A percentile compares a stretch with the other conserved stretches of the same genome.
These are phyloP conservation scores for Manihot esculenta DNA, from an alignment of 441 rosid genomes.

Conservation along the genomic window DNA sequence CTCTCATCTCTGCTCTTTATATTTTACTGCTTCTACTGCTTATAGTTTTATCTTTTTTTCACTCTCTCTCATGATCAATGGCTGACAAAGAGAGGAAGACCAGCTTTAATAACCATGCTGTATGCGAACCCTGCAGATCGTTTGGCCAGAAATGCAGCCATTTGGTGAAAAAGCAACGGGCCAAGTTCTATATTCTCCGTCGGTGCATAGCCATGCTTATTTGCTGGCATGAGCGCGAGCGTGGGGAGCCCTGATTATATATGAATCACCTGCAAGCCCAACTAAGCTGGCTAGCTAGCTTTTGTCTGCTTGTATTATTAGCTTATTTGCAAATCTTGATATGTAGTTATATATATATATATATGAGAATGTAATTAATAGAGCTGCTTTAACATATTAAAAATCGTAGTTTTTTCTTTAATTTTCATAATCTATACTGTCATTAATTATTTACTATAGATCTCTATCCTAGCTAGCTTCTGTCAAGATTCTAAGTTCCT, in stretches of 20 bases:
- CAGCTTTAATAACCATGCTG: slow-evolving; percentile 19
- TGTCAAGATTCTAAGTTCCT: background rate
- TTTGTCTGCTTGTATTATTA: background rate
- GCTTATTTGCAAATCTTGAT: background rate
- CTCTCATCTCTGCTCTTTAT: background rate
- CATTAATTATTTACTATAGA: background rate
- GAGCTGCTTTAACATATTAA: slow-evolving; percentile 9
- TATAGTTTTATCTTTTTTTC: background rate
- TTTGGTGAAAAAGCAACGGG: slow-evolving; percentile 76
- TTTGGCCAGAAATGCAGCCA: slow-evolving; percentile 86
- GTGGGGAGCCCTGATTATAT: slow-evolving; percentile 40
- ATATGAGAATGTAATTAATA: slow-evolving; percentile 32
- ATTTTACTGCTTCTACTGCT: slow-evolving; percentile 12
- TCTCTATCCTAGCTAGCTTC: slow-evolving; percentile 4
- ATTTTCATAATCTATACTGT: background rate
- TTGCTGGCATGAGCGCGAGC: slow-evolving; percentile 73
- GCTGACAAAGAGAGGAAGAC: slow-evolving; percentile 29
- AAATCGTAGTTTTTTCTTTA: background rate
- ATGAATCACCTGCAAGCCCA: too few relatives aligned
- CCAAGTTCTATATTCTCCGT: slow-evolving; percentile 82
- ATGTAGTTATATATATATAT: slow-evolving; percentile 13
- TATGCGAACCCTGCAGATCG: slow-evolving; percentile 64
- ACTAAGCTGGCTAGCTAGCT: too few relatives aligned
- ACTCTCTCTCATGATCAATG: slow-evolving; percentile 12
- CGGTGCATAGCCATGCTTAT: slow-evolving; percentile 86